Percentiles rank a stretch among this genome's conserved stretches.
Conservation (phyloP, 2,329 filamentous ascomycete genomes). For the Nakataea oryzae region DNA sequence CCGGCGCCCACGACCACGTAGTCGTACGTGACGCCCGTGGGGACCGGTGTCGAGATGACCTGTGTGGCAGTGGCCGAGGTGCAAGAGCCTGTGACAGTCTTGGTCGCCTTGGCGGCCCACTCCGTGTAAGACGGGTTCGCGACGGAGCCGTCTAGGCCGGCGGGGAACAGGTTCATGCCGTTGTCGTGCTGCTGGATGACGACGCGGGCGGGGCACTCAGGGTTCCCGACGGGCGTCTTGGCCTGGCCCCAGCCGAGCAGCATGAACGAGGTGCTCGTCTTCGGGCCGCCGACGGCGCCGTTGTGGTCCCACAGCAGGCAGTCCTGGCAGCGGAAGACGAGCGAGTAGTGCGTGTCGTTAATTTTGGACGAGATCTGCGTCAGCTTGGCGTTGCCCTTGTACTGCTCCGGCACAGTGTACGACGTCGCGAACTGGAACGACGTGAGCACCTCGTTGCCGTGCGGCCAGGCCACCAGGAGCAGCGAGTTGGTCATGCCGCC, state of each 20-base stretch:
- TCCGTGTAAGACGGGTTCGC: slow-evolving; percentile 19
- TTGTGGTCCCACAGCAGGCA: slow-evolving; percentile 36
- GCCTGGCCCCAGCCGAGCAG: slow-evolving; percentile 41
- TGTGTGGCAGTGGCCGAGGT: neutral
- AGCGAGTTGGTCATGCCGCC: slow-evolving; percentile 42
- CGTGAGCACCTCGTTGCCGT: slow-evolving; percentile 34
- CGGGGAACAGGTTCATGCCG: slow-evolving; percentile 19
- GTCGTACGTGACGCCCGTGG: slow-evolving; percentile 32
- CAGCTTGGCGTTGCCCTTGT: slow-evolving; percentile 46
- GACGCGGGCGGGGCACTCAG: slow-evolving; percentile 18
- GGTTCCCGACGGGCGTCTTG: slow-evolving; percentile 22
- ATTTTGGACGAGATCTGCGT: slow-evolving; percentile 43
- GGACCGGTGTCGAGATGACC: neutral
- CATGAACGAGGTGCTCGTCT: slow-evolving; percentile 16
- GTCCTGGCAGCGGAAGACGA: slow-evolving; percentile 49
- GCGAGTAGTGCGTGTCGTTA: slow-evolving; percentile 42
- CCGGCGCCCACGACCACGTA: slow-evolving; percentile 57
- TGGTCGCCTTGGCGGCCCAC: slow-evolving; percentile 21
- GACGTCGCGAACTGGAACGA: slow-evolving; percentile 42
- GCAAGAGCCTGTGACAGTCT: slow-evolving; percentile 16
- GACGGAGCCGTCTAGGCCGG: slow-evolving; percentile 14
- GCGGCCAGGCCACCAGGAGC: slow-evolving; percentile 40
- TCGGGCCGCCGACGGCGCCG: slow-evolving; percentile 27
- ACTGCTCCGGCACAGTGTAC: slow-evolving; percentile 42
- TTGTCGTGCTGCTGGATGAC: slow-evolving; percentile 21